Evolutionary conservation across 768 basidiomycete species (phyloP).

Genomic region (Tremella yokohamensis): DNA sequence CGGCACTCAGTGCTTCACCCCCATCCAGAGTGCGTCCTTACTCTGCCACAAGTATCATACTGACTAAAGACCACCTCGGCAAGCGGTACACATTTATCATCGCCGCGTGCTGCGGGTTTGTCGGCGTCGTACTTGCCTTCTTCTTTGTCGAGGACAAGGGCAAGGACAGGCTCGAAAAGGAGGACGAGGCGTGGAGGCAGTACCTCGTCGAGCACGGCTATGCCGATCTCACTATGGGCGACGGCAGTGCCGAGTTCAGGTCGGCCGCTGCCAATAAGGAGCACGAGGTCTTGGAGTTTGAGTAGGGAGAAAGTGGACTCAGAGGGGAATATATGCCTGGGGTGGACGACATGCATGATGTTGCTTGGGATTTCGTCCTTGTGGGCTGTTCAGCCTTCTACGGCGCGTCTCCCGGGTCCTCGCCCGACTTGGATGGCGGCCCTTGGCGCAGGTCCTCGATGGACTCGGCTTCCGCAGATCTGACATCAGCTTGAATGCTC

Average conservation of each 20-base stretch:
- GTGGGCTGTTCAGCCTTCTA: too few relatives aligned
- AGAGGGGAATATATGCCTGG: too few relatives aligned
- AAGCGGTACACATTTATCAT: constrained; percentile 43
- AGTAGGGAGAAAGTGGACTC: too few relatives aligned
- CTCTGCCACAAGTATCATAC: too few relatives aligned
- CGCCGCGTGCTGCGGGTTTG: constrained; percentile 30
- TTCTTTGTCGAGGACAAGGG: constrained; percentile 43
- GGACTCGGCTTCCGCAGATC: too few relatives aligned
- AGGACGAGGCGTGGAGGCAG: constrained; percentile 40
- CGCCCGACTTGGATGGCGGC: too few relatives aligned
- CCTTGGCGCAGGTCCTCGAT: too few relatives aligned
- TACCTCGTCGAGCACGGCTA: constrained; percentile 39
- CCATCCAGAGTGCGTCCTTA: constrained; percentile 23
- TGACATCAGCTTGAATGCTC: too few relatives aligned
- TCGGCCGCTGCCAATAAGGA: constrained; percentile 20
- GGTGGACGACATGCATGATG: too few relatives aligned
- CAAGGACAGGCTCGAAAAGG: constrained; percentile 36
- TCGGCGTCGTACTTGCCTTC: constrained; percentile 32
- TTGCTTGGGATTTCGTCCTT: too few relatives aligned
- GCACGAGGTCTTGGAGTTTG: constrained; percentile 21
- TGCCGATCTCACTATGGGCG: constrained; percentile 37
- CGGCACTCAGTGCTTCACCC: constrained; percentile 36
- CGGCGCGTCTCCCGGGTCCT: too few relatives aligned
- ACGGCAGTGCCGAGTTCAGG: constrained; percentile 21
- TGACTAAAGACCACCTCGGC: constrained; percentile 26